phyloP scores from a whole-genome alignment of 179 eudicot genomes.

The Silene noctiflora region DNA sequence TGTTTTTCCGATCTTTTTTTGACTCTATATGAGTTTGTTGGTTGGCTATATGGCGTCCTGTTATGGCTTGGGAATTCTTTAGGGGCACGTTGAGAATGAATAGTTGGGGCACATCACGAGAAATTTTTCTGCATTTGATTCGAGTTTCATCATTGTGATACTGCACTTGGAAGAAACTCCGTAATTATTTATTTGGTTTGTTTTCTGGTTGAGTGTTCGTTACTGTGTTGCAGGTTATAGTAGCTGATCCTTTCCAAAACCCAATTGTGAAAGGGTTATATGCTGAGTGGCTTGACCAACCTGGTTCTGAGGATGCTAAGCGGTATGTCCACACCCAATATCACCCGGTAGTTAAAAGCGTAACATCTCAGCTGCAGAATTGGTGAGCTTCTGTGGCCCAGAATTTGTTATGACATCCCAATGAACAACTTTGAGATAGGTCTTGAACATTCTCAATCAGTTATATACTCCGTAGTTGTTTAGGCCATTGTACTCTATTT shows the following conservation, averaged over 20 bases:
- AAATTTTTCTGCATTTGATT: not conserved
- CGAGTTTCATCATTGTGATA: not conserved
- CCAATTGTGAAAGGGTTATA: constrained; percentile 19
- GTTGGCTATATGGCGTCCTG: no score
- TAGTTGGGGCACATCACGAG: no score
- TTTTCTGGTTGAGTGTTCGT: constrained; percentile 11
- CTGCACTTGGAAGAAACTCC: constrained; percentile 1
- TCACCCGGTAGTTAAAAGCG: constrained; percentile 75
- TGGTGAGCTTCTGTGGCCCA: constrained; percentile 48
- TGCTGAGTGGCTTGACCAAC: constrained; percentile 74
- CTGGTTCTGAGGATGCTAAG: constrained; percentile 90
- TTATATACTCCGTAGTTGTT: not conserved
- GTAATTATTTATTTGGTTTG: not conserved
- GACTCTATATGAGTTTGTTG: no score
- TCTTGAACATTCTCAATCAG: not conserved
- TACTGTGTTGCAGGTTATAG: constrained; percentile 43
- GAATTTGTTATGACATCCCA: not conserved
- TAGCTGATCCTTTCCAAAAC: no score
- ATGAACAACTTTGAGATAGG: not conserved
- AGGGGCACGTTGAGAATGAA: no score
- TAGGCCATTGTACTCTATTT: not conserved
- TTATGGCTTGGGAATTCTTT: no score
- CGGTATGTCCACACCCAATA: constrained; percentile 67
- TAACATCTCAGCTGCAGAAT: constrained; percentile 74
- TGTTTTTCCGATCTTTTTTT: no score